Evolutionary conservation across 306 rosid genomes (phyloP).

Genomic region (Pyrus pyrifolia): DNA sequence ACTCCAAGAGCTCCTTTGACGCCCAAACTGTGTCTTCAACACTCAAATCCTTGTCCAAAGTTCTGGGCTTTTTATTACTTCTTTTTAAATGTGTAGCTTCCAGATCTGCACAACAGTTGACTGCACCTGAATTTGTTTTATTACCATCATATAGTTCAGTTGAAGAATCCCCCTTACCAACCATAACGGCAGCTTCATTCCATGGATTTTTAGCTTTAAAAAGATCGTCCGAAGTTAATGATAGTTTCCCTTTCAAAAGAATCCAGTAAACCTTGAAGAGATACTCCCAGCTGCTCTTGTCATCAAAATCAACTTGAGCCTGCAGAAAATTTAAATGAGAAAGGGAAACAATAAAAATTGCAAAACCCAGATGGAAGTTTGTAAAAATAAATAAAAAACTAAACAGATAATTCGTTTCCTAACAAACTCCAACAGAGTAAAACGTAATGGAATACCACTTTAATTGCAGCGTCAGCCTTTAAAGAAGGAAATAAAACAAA

Average conservation of each 20-base stretch:
- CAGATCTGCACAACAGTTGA: slow-evolving; percentile 48
- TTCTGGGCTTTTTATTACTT: slow-evolving; percentile 29
- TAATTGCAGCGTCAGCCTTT: background rate
- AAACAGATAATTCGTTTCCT: background rate
- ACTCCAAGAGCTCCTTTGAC: slow-evolving; percentile 77
- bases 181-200: slow-evolving; percentile 37
- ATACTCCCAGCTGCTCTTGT: slow-evolving; percentile 96
- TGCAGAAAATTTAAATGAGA: slow-evolving; percentile 21
- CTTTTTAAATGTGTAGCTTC: slow-evolving; percentile 41
- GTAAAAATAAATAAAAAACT: background rate
- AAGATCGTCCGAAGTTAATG: slow-evolving; percentile 77
- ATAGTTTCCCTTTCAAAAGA: slow-evolving; percentile 59
- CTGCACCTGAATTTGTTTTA: slow-evolving; percentile 38
- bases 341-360: background rate
- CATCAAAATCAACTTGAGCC: slow-evolving; percentile 90
- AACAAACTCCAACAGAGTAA: background rate
- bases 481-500: background rate
- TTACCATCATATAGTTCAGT: slow-evolving; percentile 32
- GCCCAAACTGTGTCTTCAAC: slow-evolving; percentile 66
- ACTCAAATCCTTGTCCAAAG: slow-evolving; percentile 19
- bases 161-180: slow-evolving; percentile 33
- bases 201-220: slow-evolving; percentile 64
- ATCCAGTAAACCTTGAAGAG: slow-evolving; percentile 96
- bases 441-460: background rate
- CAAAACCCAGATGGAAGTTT: background rate